Conservation (phyloP, 2,329 filamentous ascomycete genomes). For the Waltergamsia citrina region DNA sequence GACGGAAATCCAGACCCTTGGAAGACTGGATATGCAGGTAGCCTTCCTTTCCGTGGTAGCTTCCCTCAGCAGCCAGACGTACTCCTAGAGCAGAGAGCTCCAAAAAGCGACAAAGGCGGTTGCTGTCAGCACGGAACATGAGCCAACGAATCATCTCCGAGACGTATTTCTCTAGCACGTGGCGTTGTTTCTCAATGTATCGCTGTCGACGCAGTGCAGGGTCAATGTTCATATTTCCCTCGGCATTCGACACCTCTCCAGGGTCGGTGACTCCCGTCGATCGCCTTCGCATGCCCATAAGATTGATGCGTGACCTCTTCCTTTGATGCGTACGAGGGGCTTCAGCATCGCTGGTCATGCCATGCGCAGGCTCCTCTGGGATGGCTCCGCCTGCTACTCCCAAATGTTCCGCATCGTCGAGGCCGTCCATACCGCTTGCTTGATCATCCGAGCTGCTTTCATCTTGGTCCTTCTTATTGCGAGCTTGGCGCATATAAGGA, state of each 20-base stretch:
- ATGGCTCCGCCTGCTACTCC: conserved; percentile 29
- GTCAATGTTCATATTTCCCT: conserved; percentile 39
- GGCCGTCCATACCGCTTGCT: conserved; percentile 23
- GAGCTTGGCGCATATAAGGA: conserved; percentile 75
- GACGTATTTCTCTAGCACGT: conserved; percentile 80
- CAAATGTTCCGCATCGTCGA: conserved; percentile 36
- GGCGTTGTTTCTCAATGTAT: conserved; percentile 75
- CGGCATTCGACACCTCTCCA: conserved; percentile 31
- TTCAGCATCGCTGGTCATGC: conserved; percentile 22
- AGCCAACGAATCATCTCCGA: conserved; percentile 93
- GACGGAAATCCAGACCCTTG: conserved; percentile 79
- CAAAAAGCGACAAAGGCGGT: conserved; percentile 88
- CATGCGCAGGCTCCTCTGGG: conserved; percentile 55
- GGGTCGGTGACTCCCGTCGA: conserved; percentile 40
- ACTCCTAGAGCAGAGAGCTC: conserved; percentile 92
- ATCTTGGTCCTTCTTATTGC: conserved; percentile 70
- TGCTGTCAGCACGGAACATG: conserved; percentile 94
- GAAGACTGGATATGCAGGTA: conserved; percentile 86
- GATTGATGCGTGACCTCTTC: conserved; percentile 42
- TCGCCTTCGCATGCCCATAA: conserved; percentile 43
- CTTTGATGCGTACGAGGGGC: conserved; percentile 20
- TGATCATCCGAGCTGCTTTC: conserved; percentile 68
- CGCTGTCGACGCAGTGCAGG: conserved; percentile 34
- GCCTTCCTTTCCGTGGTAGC: conserved; percentile 96
- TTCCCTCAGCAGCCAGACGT: conserved; percentile 85